Conservation (phyloP, 1,284 basidiomycete genomes). For the Dichomitus squalens region DNA sequence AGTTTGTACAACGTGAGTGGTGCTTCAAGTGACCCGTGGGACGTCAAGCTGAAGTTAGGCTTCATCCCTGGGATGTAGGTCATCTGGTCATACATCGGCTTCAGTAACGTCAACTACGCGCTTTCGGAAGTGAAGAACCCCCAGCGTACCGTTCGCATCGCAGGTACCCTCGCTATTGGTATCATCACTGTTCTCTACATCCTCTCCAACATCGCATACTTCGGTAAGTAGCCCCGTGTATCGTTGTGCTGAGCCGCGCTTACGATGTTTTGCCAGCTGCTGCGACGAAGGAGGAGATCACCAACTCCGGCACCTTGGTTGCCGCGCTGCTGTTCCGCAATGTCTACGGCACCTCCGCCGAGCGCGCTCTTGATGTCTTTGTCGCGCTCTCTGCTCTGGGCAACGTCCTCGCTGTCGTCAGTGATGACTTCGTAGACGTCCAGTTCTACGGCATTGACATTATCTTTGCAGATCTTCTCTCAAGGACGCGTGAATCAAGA, state of each 20-base stretch:
- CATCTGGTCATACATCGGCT: constrained; percentile 64
- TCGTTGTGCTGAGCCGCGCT: neutral
- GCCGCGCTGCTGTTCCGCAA: constrained; percentile 73
- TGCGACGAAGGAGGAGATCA: constrained; percentile 65
- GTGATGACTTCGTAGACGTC: neutral
- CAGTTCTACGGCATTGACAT: neutral
- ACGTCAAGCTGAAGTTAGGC: constrained; percentile 40
- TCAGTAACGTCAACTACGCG: constrained; percentile 57
- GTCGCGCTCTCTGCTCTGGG: constrained; percentile 64
- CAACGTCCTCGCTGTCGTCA: constrained; percentile 50
- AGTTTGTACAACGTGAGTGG: constrained; percentile 59
- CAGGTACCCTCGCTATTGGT: constrained; percentile 62
- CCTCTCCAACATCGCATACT: constrained; percentile 67
- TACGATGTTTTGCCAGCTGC: constrained; percentile 55
- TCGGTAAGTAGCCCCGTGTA: constrained; percentile 28
- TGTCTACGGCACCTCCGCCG: constrained; percentile 59
- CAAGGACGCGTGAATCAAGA: constrained; percentile 73
- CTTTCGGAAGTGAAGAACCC: constrained; percentile 71
- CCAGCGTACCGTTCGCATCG: constrained; percentile 64
- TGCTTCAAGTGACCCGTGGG: constrained; percentile 64
- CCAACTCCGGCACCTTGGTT: constrained; percentile 56
- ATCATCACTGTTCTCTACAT: constrained; percentile 58
- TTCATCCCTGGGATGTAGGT: too few species aligned
- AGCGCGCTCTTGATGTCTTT: constrained; percentile 62
- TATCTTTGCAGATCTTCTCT: constrained; percentile 43